Percentiles rank a stretch among this genome's conserved stretches.
phyloP scores from a whole-genome alignment of 257 asterid genomes.

The Fraxinus excelsior region DNA sequence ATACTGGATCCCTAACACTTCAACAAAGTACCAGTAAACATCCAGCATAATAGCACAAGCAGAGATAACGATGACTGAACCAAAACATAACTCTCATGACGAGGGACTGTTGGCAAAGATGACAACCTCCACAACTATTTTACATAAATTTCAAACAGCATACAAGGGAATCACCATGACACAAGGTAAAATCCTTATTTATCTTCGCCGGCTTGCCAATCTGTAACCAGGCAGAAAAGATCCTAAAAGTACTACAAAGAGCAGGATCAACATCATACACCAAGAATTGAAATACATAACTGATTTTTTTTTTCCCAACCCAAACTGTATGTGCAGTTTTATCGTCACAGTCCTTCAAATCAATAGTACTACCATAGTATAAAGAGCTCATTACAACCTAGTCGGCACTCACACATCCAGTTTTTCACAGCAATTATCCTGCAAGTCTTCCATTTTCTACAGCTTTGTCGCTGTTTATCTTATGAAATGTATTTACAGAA shows the following conservation, averaged over 20 bases:
- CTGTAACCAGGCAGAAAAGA: neutral
- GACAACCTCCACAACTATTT: neutral
- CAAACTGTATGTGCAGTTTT: neutral
- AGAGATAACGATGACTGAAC: neutral
- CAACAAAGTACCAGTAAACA: neutral
- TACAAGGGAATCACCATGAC: neutral
- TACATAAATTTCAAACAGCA: neutral
- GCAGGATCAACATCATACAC: neutral
- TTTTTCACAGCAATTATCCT: neutral
- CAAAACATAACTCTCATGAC: neutral
- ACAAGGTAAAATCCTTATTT: neutral
- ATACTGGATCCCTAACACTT: neutral
- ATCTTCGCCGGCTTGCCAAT: neutral
- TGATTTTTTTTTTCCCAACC: neutral
- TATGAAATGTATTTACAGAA: neutral
- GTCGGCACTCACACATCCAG: neutral
- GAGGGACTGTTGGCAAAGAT: neutral
- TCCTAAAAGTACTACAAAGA: neutral
- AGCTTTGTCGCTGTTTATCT: neutral
- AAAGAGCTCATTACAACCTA: neutral
- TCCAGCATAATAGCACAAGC: neutral
- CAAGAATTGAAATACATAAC: neutral
- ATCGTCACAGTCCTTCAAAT: neutral
- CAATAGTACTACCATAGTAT: neutral
- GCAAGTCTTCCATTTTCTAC: neutral